These are phyloP conservation scores for Rhizoctonia solani DNA, from an alignment of 1,284 basidiomycete species.

Conservation along the genomic window DNA sequence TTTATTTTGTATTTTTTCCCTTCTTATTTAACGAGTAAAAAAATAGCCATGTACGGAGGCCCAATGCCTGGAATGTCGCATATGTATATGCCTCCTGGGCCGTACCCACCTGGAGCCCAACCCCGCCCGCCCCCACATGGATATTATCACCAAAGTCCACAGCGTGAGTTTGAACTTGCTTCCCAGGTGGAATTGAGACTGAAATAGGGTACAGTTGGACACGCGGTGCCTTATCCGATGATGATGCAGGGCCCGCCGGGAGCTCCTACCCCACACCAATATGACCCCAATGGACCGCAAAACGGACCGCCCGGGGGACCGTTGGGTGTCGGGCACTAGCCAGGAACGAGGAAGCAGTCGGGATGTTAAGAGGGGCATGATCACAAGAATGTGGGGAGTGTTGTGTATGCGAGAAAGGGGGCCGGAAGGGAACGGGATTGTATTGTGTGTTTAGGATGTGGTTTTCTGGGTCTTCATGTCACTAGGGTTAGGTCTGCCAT, in stretches of 20 bases:
- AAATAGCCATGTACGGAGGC: constrained; percentile 74
- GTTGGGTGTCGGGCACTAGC: constrained; percentile 65
- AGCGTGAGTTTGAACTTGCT: constrained; percentile 58
- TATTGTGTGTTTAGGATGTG: neutral
- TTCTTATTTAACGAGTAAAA: constrained; percentile 12
- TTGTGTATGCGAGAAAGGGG: neutral
- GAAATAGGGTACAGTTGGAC: constrained; percentile 60
- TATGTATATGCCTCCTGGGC: constrained; percentile 68
- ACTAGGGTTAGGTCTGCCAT: constrained; percentile 12
- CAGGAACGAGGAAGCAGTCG: neutral
- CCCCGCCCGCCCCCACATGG: constrained; percentile 80
- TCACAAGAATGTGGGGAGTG: neutral
- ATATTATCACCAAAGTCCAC: constrained; percentile 80
- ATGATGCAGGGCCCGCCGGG: constrained; percentile 72
- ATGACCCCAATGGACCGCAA: constrained; percentile 54
- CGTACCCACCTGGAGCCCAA: constrained; percentile 70
- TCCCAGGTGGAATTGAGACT: constrained; percentile 37
- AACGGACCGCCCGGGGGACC: constrained; percentile 60
- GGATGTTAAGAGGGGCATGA: neutral
- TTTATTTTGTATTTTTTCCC: neutral
- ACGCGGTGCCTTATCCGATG: constrained; percentile 80
- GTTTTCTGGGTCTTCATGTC: neutral
- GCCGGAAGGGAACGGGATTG: neutral
- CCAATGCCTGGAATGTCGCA: constrained; percentile 82
- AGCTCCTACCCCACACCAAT: constrained; percentile 61